Evolutionary conservation across 176 grass and related monocot genomes (phyloP).

Genomic region (Pontederia crassipes): DNA sequence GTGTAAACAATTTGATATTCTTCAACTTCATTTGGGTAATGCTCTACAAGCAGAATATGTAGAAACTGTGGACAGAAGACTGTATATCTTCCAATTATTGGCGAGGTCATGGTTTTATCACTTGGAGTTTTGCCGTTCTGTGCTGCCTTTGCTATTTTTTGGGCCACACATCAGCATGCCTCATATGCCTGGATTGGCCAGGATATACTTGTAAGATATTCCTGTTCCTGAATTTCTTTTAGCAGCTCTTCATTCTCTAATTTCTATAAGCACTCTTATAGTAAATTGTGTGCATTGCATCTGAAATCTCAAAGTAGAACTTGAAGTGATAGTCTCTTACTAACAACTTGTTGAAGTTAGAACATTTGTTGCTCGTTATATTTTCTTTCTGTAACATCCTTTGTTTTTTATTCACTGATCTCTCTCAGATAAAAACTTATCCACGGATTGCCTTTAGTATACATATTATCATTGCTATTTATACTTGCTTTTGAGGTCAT

Average conservation of each 20-base stretch:
- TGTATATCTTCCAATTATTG: conserved; percentile 46
- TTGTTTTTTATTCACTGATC: no score
- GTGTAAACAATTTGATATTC: no score
- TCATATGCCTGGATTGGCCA: conserved; percentile 97
- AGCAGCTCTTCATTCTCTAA: background rate
- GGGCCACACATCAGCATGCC: conserved; percentile 63
- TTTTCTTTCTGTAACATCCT: no score
- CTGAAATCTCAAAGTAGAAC: no score
- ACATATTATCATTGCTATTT: no score
- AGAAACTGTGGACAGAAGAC: conserved; percentile 69
- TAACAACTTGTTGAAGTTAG: no score
- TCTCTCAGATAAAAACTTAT: no score
- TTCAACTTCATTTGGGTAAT: background rate
- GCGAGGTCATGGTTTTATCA: conserved; percentile 57
- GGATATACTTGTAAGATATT: conserved; percentile 73
- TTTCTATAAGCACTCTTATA: conserved; percentile 6
- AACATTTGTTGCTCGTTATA: no score
- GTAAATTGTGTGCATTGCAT: background rate
- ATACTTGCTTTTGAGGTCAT: no score
- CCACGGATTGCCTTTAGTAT: no score
- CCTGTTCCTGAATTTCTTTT: background rate
- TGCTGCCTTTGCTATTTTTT: conserved; percentile 62
- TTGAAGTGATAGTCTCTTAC: no score
- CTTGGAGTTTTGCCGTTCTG: conserved; percentile 56
- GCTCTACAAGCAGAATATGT: conserved; percentile 42